Conservation (phyloP, 139 green algal genomes). For the Coelastrella sp. region DNA sequence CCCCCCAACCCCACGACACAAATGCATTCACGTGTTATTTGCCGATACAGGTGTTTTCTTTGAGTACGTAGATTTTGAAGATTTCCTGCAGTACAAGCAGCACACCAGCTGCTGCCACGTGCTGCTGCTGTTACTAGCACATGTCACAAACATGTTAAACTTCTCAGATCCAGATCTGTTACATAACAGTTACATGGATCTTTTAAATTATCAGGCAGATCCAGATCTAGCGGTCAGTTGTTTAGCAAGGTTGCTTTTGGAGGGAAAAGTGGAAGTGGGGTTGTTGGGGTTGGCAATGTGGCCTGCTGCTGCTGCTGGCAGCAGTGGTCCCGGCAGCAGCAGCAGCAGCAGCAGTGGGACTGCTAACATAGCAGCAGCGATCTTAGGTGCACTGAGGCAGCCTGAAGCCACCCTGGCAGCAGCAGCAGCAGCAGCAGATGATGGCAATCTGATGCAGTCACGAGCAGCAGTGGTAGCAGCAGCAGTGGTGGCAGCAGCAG, state of each 20-base stretch:
- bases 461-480: slow-evolving; percentile 1
- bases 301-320: not conserved
- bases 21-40: not conserved
- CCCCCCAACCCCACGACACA: not conserved
- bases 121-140: not conserved
- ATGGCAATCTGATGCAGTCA: not conserved
- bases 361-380: not conserved
- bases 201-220: not conserved
- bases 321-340: not conserved
- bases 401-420: not conserved
- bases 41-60: not conserved
- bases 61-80: not conserved
- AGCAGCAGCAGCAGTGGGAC: not conserved
- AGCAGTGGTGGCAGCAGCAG: not conserved
- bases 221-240: not conserved
- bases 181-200: not conserved
- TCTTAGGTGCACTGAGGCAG: too few species aligned
- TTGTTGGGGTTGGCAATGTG: not conserved
- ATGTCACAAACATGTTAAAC: not conserved
- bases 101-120: slow-evolving; percentile 1
- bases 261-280: not conserved
- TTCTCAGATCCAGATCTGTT: not conserved
- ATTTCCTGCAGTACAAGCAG: not conserved
- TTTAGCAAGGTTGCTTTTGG: not conserved
- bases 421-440: not conserved